Percentiles rank a stretch among this genome's conserved stretches.
Evolutionary conservation across 129 eudicot species (phyloP).

Genomic region (Lonicera japonica): DNA sequence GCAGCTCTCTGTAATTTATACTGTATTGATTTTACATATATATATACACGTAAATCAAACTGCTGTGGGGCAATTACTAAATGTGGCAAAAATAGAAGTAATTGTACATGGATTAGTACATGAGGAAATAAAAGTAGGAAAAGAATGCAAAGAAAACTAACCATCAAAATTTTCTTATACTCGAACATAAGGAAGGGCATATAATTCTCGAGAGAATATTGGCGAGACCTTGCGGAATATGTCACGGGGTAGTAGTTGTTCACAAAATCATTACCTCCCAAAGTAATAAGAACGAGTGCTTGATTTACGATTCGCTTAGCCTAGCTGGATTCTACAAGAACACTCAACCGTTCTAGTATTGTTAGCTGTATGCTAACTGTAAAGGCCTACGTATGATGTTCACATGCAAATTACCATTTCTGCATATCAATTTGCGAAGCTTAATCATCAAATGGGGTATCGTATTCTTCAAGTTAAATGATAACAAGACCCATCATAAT

Average conservation of each 20-base stretch:
- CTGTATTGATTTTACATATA: too few relatives aligned
- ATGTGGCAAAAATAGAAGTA: too few relatives aligned
- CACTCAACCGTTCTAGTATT: slow-evolving; percentile 51
- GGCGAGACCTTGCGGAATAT: slow-evolving; percentile 44
- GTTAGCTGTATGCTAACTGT: slow-evolving; percentile 47
- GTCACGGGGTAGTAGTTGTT: slow-evolving; percentile 67
- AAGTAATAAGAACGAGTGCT: too few relatives aligned
- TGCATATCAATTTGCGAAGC: slow-evolving; percentile 3
- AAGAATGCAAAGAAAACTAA: too few relatives aligned
- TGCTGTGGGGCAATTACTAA: too few relatives aligned
- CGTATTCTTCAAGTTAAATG: too few relatives aligned
- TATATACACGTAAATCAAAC: too few relatives aligned
- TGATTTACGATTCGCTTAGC: too few relatives aligned
- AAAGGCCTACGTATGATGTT: slow-evolving; percentile 46
- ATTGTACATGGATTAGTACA: too few relatives aligned
- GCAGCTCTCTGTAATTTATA: slow-evolving; percentile 49
- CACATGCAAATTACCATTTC: slow-evolving; percentile 28
- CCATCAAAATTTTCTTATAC: slow-evolving; percentile 55
- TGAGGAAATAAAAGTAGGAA: too few relatives aligned
- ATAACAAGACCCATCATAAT: too few relatives aligned
- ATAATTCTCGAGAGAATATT: slow-evolving; percentile 46
- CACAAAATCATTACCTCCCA: slow-evolving; percentile 82
- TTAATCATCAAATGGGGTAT: too few relatives aligned
- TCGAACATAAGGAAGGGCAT: slow-evolving; percentile 51
- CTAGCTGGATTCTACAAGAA: slow-evolving; percentile 36